These are phyloP conservation scores for Inonotus hispidus DNA, from an alignment of 1,284 basidiomycete species.

Conservation along the genomic window DNA sequence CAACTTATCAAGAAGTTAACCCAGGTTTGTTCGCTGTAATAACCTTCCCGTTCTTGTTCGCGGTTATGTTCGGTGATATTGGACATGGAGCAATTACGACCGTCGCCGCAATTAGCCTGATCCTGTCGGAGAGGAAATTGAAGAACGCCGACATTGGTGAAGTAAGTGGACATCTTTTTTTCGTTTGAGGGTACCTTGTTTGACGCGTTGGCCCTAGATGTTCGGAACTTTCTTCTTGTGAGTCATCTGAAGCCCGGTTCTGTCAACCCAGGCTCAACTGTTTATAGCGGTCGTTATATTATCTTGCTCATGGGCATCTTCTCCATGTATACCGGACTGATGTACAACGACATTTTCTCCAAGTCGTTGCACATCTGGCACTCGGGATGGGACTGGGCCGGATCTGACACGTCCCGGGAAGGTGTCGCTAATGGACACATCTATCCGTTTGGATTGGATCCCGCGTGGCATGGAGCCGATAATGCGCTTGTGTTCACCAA, in stretches of 20 bases:
- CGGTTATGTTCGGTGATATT: constrained; percentile 99
- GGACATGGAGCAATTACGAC: constrained; percentile 91
- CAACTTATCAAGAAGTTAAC: constrained; percentile 96
- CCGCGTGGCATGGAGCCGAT: constrained; percentile 91
- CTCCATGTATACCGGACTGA: constrained; percentile 92
- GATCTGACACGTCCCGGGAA: constrained; percentile 39
- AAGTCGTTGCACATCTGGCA: constrained; percentile 86
- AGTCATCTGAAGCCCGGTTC: constrained; percentile 30
- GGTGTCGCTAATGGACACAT: constrained; percentile 60
- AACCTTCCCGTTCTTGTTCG: constrained; percentile 98
- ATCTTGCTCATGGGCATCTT: constrained; percentile 96
- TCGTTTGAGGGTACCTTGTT: constrained; percentile 9
- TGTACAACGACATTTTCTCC: constrained; percentile 99
- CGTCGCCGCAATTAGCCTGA: constrained; percentile 77
- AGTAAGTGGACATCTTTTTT: constrained; percentile 35
- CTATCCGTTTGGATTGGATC: constrained; percentile 95
- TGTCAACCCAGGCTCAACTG: constrained; percentile 21
- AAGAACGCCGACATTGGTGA: constrained; percentile 77
- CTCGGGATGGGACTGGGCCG: constrained; percentile 86
- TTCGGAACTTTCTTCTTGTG: constrained; percentile 90
- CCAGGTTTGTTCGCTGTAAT: constrained; percentile 92
- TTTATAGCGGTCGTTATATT: constrained; percentile 87
- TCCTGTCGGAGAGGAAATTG: constrained; percentile 78
- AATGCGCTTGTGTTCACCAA: constrained; percentile 95
- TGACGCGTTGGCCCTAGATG: constrained; percentile 47